Conservation (phyloP, 805 yeast genomes). For the Myxozyma sirexii region DNA sequence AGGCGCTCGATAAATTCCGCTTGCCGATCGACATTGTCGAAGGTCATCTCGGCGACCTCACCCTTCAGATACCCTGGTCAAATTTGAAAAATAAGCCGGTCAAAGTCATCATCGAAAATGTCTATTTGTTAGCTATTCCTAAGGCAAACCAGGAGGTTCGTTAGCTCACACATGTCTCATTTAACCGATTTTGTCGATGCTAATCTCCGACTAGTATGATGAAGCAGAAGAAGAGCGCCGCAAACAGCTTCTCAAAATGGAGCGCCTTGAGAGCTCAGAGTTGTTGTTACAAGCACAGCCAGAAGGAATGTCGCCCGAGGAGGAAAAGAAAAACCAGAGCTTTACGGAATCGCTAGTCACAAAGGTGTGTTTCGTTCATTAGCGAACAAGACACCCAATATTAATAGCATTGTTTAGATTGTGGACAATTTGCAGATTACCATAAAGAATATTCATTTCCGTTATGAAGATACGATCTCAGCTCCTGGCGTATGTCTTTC, state of each 20-base stretch:
- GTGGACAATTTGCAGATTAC: conserved; percentile 91
- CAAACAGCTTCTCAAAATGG: conserved; percentile 66
- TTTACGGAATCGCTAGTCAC: conserved; percentile 86
- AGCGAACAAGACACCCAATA: not conserved
- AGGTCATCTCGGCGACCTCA: conserved; percentile 87
- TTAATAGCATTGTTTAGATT: conserved; percentile 7
- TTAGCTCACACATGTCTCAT: not conserved
- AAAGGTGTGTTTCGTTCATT: conserved; percentile 52
- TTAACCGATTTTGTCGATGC: not conserved
- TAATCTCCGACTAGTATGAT: conserved; percentile 45
- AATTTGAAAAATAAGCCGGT: conserved; percentile 92
- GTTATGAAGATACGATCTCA: conserved; percentile 80
- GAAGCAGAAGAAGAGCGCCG: conserved; percentile 63
- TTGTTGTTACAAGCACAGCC: conserved; percentile 48
- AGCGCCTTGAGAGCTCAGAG: conserved; percentile 67
- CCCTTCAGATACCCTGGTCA: conserved; percentile 95
- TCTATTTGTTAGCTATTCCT: conserved; percentile 80
- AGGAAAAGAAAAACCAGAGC: conserved; percentile 62
- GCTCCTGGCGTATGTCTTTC: conserved; percentile 54
- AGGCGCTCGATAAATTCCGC: conserved; percentile 79
- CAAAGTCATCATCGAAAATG: conserved; percentile 81
- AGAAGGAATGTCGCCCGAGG: conserved; percentile 41
- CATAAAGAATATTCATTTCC: conserved; percentile 83
- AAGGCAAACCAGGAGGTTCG: conserved; percentile 52
- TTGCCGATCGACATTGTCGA: conserved; percentile 84